Evolutionary conservation across 257 asterid genomes (phyloP), one percentile per base, ranked within the genome.

Genomic region (Paraleonurus japonicus): DNA sequence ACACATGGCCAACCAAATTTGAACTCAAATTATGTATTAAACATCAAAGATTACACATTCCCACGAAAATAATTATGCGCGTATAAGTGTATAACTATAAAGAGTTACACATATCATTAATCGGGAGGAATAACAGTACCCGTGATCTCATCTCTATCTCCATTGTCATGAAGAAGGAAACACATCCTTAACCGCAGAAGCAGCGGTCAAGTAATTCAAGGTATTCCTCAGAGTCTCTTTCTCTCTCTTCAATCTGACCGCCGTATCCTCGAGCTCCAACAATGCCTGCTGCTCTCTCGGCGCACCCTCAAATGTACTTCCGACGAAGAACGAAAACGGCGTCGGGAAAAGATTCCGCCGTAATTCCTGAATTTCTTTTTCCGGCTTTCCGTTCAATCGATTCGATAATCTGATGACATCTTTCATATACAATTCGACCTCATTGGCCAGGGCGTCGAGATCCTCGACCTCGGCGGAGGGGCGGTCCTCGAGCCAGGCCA

Each of bases 261-360:
- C 95, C 0, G 99, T 82, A 67, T 91, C 99, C 86, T 88, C 99
- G 74, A 95, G 82, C 68, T 95, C 99, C 79, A 95, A 85, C 83
- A 95, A 73, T 9, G 99, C 99, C 83, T 95, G 99, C 82, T 95
- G 99, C 82, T 95, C 99, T 41, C 95, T 71, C 0, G 98, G 98
- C 1, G 99, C 98, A 23, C 98, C 99, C 60, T 95, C 98, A 35
- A 95, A 95, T 1, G 99, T 88, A 63, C 94, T 88, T 26, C 95
- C 99, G 0, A 95, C 99, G 47, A 89, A 95, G 81, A 95, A 95
- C 24, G 98, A 91, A 76, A 91, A 95, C 0, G 99, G 99, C 1
- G 99, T 95, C 7, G 99, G 99, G 17, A 95, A 95, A 0, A 88
- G 81, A 75, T 91, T 91, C 85, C 96, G 78, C 85, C 96, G 63